These are phyloP conservation scores for Hansenula sp. DNA, from an alignment of 1,139 yeast species.

Conservation along the genomic window DNA sequence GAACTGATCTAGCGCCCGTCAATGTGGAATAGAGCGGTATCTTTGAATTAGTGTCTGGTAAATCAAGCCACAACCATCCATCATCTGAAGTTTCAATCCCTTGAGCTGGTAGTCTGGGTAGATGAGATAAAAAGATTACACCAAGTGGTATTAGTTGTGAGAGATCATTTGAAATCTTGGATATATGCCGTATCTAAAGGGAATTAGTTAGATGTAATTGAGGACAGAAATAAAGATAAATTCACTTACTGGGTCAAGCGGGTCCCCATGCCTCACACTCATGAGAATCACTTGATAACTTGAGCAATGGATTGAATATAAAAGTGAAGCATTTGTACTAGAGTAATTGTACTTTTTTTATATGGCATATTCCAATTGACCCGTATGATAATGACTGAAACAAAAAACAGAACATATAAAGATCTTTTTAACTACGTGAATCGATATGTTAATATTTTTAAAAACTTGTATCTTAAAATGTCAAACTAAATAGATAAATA, in stretches of 20 bases:
- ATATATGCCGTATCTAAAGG: not conserved
- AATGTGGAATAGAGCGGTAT: slow-evolving; percentile 14
- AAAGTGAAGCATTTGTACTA: no score
- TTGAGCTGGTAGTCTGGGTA: slow-evolving; percentile 32
- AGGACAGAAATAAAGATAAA: not conserved
- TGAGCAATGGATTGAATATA: no score
- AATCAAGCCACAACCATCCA: slow-evolving; percentile 52
- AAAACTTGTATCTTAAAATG: not conserved
- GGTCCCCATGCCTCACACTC: not conserved
- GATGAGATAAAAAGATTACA: slow-evolving; percentile 34
- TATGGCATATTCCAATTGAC: no score
- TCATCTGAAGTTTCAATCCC: slow-evolving; percentile 32
- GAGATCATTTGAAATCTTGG: slow-evolving; percentile 37
- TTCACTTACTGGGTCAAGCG: not conserved
- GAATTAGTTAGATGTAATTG: not conserved
- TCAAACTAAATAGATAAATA: not conserved
- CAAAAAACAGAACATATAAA: no score
- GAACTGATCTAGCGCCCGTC: slow-evolving; percentile 4
- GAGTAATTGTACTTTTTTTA: no score
- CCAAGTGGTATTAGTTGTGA: slow-evolving; percentile 43
- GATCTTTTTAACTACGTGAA: no score
- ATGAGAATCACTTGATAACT: no score
- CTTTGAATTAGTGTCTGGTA: slow-evolving; percentile 21
- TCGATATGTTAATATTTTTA: not conserved
- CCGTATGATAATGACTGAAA: no score